Percentiles rank a stretch among this genome's conserved stretches.
These are phyloP conservation scores for Pyricularia pennisetigena DNA, from an alignment of 2,329 filamentous ascomycete species.

Conservation along the genomic window DNA sequence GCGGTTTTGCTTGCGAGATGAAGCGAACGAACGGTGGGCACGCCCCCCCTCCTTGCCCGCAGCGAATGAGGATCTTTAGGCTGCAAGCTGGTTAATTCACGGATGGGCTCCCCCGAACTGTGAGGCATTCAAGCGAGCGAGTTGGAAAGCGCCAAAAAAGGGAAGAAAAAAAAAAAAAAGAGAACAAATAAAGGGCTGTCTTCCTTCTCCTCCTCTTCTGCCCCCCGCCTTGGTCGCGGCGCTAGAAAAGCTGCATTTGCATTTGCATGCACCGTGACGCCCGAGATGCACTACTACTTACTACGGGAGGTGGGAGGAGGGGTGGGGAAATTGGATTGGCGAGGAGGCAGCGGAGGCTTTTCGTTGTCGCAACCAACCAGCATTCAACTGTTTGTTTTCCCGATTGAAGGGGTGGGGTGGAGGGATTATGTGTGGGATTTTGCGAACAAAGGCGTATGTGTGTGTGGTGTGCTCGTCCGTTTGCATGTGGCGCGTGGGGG, in stretches of 20 bases:
- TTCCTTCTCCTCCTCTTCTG: too few relatives aligned
- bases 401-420: not conserved
- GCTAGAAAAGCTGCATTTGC: not conserved
- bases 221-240: too few relatives aligned
- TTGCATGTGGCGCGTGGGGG: not conserved
- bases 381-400: not conserved
- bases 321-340: too few relatives aligned
- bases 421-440: not conserved
- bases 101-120: not conserved
- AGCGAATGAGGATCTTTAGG: not conserved
- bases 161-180: too few relatives aligned
- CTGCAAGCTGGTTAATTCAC: not conserved
- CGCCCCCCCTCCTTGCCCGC: too few relatives aligned
- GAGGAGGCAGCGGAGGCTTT: too few relatives aligned
- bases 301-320: not conserved
- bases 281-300: not conserved
- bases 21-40: not conserved
- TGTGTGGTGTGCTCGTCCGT: not conserved
- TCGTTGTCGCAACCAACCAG: not conserved
- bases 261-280: not conserved
- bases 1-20: not conserved
- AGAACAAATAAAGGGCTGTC: too few relatives aligned
- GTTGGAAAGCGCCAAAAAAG: not conserved
- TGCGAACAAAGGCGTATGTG: not conserved
- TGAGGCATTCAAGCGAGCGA: not conserved